Evolutionary conservation across 2,329 filamentous ascomycete species (phyloP).

Genomic region (Pseudogymnoascus sp.): DNA sequence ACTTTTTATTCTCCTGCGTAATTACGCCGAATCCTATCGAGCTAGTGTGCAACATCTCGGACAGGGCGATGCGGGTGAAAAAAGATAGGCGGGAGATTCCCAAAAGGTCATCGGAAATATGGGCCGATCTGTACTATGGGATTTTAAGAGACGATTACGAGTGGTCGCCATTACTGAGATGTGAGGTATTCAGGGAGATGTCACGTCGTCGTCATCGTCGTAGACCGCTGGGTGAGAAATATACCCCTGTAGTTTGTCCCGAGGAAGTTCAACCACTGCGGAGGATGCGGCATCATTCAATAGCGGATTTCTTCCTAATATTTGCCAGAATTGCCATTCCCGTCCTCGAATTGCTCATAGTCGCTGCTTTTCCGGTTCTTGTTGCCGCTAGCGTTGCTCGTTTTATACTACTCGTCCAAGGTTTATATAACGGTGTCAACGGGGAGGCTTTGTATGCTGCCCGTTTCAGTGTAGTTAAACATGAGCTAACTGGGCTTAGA

Average conservation of each 20-base stretch:
- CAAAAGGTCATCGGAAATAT: neutral
- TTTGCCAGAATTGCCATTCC: neutral
- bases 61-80: neutral
- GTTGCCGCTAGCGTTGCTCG: neutral
- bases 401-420: neutral
- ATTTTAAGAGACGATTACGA: neutral
- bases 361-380: neutral
- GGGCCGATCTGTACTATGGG: neutral
- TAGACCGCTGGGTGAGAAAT: neutral
- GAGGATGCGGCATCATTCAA: neutral
- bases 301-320: neutral
- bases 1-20: neutral
- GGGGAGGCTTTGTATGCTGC: neutral
- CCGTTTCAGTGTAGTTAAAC: too few relatives aligned
- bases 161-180: neutral
- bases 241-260: neutral
- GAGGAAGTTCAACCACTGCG: neutral
- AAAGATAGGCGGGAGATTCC: neutral
- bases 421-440: neutral
- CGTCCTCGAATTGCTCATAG: neutral
- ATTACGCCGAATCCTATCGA: neutral
- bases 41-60: neutral
- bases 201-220: too few relatives aligned
- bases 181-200: neutral
- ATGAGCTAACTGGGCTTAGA: neutral